phyloP scores from a whole-genome alignment of 176 grass and related monocot species.

The Puya raimondii region DNA sequence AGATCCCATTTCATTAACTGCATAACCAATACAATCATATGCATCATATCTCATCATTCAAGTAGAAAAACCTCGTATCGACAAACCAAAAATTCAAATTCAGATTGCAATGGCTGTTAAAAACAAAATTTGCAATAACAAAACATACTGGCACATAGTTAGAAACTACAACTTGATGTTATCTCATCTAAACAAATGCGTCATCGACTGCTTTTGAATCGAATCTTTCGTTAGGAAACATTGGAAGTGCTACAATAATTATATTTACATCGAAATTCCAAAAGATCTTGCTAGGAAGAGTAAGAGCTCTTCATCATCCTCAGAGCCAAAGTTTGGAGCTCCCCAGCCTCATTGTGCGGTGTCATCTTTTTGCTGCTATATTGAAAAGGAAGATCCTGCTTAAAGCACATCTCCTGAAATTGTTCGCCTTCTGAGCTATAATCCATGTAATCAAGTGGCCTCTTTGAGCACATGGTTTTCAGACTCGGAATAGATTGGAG shows the following conservation, averaged over 20 bases:
- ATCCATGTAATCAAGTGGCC: slow-evolving; percentile 19
- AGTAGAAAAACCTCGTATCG: too few species aligned
- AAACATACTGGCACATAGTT: too few species aligned
- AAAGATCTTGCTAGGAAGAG: slow-evolving; percentile 7
- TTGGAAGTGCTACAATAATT: background rate
- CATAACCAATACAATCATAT: too few species aligned
- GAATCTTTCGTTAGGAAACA: background rate
- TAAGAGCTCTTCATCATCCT: slow-evolving; percentile 68
- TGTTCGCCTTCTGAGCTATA: slow-evolving; percentile 16
- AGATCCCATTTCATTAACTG: too few species aligned
- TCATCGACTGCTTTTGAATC: background rate
- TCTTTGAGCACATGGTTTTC: slow-evolving; percentile 27
- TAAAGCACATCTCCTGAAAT: slow-evolving; percentile 36
- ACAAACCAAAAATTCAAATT: too few species aligned
- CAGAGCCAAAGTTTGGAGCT: slow-evolving; percentile 80
- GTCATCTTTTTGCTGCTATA: slow-evolving; percentile 49
- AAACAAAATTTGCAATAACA: too few species aligned
- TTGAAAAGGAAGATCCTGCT: slow-evolving; percentile 43
- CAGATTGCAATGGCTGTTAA: too few species aligned
- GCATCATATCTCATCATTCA: too few species aligned
- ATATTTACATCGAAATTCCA: background rate
- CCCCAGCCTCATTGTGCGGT: slow-evolving; percentile 33
- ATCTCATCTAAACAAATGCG: too few species aligned
- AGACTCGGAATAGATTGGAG: slow-evolving; percentile 13
- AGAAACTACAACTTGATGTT: too few species aligned